Evolutionary conservation across 78 protist genomes (phyloP).

Genomic region (Pelomyxa schiedti): DNA sequence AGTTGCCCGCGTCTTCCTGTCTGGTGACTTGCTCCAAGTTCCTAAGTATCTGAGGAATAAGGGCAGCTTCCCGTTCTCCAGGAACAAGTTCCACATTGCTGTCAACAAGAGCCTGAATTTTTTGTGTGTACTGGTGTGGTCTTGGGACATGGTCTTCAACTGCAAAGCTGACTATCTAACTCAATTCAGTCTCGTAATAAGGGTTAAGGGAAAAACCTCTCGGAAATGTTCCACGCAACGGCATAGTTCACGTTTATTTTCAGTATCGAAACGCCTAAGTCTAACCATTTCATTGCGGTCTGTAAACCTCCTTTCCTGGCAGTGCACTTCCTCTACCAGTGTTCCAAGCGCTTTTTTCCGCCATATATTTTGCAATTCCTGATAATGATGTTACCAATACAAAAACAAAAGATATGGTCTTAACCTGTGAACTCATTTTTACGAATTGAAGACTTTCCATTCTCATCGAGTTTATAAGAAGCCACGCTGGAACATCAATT

Average conservation of each 20-base stretch:
- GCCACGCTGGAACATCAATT: conserved; percentile 36
- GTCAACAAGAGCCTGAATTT: too few species aligned
- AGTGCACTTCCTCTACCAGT: neutral
- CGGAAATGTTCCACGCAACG: too few species aligned
- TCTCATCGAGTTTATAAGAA: conserved; percentile 19
- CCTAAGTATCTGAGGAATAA: neutral
- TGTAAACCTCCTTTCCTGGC: neutral
- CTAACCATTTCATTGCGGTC: too few species aligned
- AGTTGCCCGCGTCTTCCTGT: conserved; percentile 2
- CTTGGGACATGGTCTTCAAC: neutral
- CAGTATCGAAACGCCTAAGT: too few species aligned
- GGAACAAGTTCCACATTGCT: too few species aligned
- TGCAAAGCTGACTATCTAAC: too few species aligned
- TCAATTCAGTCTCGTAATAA: too few species aligned
- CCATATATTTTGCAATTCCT: conserved; percentile 15
- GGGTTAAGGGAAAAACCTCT: too few species aligned
- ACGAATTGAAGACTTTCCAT: conserved; percentile 10
- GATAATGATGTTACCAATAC: too few species aligned
- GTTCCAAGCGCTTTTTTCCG: conserved; percentile 6
- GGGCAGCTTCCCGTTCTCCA: neutral
- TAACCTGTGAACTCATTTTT: too few species aligned
- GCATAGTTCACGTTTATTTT: too few species aligned
- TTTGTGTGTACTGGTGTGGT: neutral
- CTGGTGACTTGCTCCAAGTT: conserved; percentile 4
- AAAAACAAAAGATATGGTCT: too few species aligned